Conservation (phyloP, 768 basidiomycete genomes). For the Sistotremastrum suecicum region DNA sequence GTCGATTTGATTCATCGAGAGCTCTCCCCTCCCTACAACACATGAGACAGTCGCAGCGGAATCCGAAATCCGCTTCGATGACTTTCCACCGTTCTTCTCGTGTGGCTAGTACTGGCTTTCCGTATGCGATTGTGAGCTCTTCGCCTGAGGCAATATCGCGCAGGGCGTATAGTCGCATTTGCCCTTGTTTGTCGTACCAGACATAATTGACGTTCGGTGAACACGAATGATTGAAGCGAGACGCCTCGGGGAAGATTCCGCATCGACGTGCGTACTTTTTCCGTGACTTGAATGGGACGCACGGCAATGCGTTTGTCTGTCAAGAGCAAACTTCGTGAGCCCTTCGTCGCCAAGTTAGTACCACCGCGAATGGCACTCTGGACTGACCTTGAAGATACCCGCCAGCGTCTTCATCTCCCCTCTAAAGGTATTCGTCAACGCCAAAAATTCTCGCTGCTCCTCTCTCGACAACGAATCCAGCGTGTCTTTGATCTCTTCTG, state of each 20-base stretch:
- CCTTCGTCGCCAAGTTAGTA: no score
- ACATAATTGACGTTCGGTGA: slow-evolving; percentile 14
- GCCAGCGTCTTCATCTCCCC: slow-evolving; percentile 11
- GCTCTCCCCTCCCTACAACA: slow-evolving; percentile 11
- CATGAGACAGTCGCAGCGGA: slow-evolving; percentile 13
- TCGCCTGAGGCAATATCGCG: slow-evolving; percentile 14
- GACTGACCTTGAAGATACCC: slow-evolving; percentile 12
- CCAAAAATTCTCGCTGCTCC: slow-evolving; percentile 15
- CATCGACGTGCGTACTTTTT: neutral
- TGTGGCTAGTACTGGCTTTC: slow-evolving; percentile 8
- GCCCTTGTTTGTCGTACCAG: slow-evolving; percentile 12
- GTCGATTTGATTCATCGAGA: slow-evolving; percentile 10
- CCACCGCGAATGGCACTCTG: no score
- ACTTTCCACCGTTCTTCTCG: slow-evolving; percentile 8
- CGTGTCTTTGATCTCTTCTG: slow-evolving; percentile 11
- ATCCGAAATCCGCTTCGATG: slow-evolving; percentile 10
- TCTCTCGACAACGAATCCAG: slow-evolving; percentile 12
- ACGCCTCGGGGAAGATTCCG: slow-evolving; percentile 16
- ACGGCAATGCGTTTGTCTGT: slow-evolving; percentile 15
- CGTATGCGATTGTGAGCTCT: slow-evolving; percentile 18
- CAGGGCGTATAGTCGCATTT: slow-evolving; percentile 14
- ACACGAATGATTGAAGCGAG: slow-evolving; percentile 19
- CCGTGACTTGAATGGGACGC: slow-evolving; percentile 2
- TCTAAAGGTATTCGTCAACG: slow-evolving; percentile 12
- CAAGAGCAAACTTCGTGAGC: no score